Conservation (phyloP, 1,284 basidiomycete species). For the Schizophyllum amplum region DNA sequence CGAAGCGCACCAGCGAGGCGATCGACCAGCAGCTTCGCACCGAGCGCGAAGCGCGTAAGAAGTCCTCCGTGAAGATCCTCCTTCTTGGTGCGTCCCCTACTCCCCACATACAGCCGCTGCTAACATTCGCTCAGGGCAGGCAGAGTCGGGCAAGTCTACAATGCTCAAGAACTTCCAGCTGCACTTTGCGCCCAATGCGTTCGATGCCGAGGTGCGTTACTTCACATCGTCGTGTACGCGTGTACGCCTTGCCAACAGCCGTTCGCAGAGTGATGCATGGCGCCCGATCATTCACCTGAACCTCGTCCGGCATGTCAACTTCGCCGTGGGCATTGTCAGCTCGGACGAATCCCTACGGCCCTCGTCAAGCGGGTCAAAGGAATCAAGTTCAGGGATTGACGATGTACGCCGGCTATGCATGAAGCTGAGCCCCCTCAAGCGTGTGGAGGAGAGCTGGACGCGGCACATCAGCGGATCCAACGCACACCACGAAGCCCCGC, state of each 20-base stretch:
- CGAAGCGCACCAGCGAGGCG: slow-evolving; percentile 42
- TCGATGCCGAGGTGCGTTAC: slow-evolving; percentile 37
- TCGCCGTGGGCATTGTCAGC: slow-evolving; percentile 35
- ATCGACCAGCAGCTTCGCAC: slow-evolving; percentile 43
- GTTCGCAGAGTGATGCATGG: slow-evolving; percentile 38
- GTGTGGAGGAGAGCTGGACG: slow-evolving; percentile 45
- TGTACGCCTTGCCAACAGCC: slow-evolving; percentile 1
- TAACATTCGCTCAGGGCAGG: slow-evolving; percentile 36
- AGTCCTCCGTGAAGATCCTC: slow-evolving; percentile 37
- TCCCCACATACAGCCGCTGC: background rate
- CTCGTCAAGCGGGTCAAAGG: background rate
- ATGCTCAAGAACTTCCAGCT: slow-evolving; percentile 59
- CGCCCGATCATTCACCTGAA: slow-evolving; percentile 57
- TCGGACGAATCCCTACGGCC: background rate
- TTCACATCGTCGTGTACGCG: slow-evolving; percentile 1
- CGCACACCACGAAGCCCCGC: slow-evolving; percentile 3
- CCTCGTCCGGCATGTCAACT: slow-evolving; percentile 51
- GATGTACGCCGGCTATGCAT: slow-evolving; percentile 36
- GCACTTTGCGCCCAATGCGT: slow-evolving; percentile 49
- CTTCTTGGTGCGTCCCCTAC: slow-evolving; percentile 38
- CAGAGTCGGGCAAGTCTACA: slow-evolving; percentile 61
- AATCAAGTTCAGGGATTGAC: slow-evolving; percentile 21
- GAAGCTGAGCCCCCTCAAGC: slow-evolving; percentile 44
- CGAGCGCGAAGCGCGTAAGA: slow-evolving; percentile 36
- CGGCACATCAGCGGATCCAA: slow-evolving; percentile 24